Conservation (phyloP, 306 rosid species). For the Castanospermum australe region DNA sequence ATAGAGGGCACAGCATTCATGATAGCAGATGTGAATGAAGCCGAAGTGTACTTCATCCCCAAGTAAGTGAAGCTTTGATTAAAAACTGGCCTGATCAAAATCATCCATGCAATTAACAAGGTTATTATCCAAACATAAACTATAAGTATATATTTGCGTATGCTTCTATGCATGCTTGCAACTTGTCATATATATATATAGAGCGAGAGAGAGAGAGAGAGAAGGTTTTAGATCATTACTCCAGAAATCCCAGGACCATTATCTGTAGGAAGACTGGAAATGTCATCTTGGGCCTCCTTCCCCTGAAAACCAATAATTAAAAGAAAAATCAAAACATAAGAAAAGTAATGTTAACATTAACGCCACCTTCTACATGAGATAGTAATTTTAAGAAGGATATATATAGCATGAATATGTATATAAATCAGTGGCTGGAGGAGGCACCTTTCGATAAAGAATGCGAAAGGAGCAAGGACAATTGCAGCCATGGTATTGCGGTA, state of each 20-base stretch:
- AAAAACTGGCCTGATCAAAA: constrained; percentile 53
- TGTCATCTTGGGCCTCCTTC: constrained; percentile 69
- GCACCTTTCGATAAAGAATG: constrained; percentile 62
- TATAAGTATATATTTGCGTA: neutral
- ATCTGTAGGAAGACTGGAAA: constrained; percentile 50
- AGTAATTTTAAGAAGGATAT: neutral
- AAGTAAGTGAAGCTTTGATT: constrained; percentile 69
- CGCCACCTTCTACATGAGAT: neutral
- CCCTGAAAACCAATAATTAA: constrained; percentile 36
- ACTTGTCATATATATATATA: neutral
- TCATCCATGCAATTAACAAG: neutral
- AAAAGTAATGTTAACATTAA: neutral
- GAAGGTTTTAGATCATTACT: constrained; percentile 42
- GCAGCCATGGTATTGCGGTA: constrained; percentile 63
- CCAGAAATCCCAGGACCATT: constrained; percentile 64
- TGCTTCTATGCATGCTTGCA: neutral
- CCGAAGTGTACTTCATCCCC: constrained; percentile 74
- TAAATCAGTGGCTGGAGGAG: neutral
- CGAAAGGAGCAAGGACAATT: constrained; percentile 56
- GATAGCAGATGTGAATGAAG: constrained; percentile 69
- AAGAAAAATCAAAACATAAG: neutral
- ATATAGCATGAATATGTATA: neutral
- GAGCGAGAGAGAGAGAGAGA: no score
- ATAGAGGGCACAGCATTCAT: constrained; percentile 73
- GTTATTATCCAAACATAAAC: neutral